Evolutionary conservation across 1,284 basidiomycete species (phyloP), one percentile per base, ranked within the genome.

Genomic region (Athelia psychrophila): DNA sequence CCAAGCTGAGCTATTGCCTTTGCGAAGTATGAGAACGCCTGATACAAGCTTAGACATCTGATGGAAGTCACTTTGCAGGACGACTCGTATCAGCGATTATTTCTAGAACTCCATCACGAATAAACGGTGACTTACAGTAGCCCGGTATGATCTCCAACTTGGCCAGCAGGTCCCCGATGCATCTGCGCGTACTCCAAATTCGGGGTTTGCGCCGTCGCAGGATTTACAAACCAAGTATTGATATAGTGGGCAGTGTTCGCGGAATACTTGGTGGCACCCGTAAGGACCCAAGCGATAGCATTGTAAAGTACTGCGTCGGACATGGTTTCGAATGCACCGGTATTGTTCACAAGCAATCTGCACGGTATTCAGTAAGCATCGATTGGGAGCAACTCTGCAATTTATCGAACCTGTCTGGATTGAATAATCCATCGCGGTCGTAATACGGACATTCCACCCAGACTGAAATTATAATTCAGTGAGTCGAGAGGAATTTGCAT

Each of bases 141-240:
- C 38, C 85, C 85, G 15, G 81, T 84, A 62, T 78, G 79, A 23
- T 74, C 73, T 23, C 84, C 84, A 1, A 62, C 57, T 54, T 79
- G 76, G 16, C 76, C 76, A 18, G 62, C 66, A 3, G 84, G 84
- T 0, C 87, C 87, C 4, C 86, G 77, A 25, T 79, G 64, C 63
- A 85, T 74, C 60, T 90, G 86, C 0, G 77, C 83, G 59, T 79
- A 89, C 57, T 83, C 76, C 52, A 89, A 69, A 62, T 86, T 83
- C 2, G 87, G 86, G 57, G 85, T 83, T 81, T 89, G 86, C 20
- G 63, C 70, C 1, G 83, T 86, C 5, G 65, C 68, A 0, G 71
- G 53, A 55, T 85, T 72, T 16, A 88, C 66, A 72, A 88, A 90
- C 74, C 81, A 86, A 1, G 72, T 67, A 36, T 78, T 68, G 55